Conservation (phyloP, 345 rosid species). For the Sapria himalayana region DNA sequence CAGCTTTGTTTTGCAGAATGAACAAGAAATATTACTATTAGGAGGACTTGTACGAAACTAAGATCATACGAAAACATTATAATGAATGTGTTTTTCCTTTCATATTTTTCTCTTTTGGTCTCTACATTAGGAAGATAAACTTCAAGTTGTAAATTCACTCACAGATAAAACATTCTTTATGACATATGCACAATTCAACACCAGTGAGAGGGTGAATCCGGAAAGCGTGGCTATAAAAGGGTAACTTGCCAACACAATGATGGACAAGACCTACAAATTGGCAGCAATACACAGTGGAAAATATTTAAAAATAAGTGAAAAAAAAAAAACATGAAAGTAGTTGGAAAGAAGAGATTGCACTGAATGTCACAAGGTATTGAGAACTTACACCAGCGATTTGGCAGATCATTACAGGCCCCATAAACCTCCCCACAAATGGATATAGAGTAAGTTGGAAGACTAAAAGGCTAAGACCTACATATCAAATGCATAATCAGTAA, state of each 20-base stretch:
- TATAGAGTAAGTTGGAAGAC: constrained; percentile 31
- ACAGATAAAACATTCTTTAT: constrained; percentile 30
- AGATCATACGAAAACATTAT: too few relatives aligned
- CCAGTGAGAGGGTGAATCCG: constrained; percentile 18
- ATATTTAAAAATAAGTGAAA: background rate
- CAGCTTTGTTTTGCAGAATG: constrained; percentile 32
- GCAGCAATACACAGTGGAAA: background rate
- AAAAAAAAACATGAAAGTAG: background rate
- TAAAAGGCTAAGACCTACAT: constrained; percentile 28
- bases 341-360: background rate
- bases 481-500: background rate
- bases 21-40: constrained; percentile 29
- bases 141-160: constrained; percentile 9
- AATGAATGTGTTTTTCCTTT: too few relatives aligned
- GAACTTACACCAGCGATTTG: constrained; percentile 26
- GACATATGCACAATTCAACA: constrained; percentile 22
- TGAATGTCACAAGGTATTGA: too few relatives aligned
- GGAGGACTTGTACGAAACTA: constrained; percentile 16
- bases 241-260: constrained; percentile 23
- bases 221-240: constrained; percentile 35
- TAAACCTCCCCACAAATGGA: constrained; percentile 18
- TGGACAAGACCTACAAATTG: constrained; percentile 24
- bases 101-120: too few relatives aligned
- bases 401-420: constrained; percentile 26
- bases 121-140: background rate